Evolutionary conservation across 2,329 filamentous ascomycete species (phyloP), one percentile per base, ranked within the genome.

Genomic region (Cytospora piceicola): DNA sequence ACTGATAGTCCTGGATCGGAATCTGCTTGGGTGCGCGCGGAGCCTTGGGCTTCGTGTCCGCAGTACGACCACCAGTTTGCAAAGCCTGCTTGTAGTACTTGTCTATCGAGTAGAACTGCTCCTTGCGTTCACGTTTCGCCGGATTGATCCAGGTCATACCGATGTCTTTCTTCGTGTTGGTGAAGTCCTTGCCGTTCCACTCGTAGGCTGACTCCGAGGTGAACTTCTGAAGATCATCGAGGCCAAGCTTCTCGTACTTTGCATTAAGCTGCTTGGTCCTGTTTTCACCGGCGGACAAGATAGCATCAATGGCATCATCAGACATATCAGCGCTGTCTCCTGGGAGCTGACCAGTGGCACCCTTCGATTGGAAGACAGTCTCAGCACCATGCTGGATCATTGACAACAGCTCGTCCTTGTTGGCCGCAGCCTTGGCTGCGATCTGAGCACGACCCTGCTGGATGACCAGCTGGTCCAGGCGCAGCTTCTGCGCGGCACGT

Each of bases 361-460:
- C 89, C 74, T 92, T 91, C 54, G 83, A 86, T 70, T 90, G 85
- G 80, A 99, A 98, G 0, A 99, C 91, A 71, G 92, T 93, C 75
- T 96, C 93, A n/a, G 96, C 95, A 68, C 95, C 95, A 73, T 99
- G 95, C 76, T 99, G 95, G 73, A 99, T 99, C 95, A 99, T 99
- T 69, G 88, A 95, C 54, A 99, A 82, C 52, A 99, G 85, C 74
- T 99, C 95, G 69, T 98, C 95, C 79, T 99, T 99, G 68, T 93
- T 96, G 0, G 94, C 93, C 9, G 94, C 93, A 58, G 92, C 91
- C 82, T 97, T 97, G 24, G 90, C 90, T 62, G 93, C 93, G 69
- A 90, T 91, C 76, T 98, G 95, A 58, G 94, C 90, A 69, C 95
- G 92, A 22, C 95, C 95, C 81, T 99, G 95, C 74, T 99, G 95